Base-by-base conservation (phyloP, 495 filamentous ascomycete species). In the Viridothelium virens region DNA sequence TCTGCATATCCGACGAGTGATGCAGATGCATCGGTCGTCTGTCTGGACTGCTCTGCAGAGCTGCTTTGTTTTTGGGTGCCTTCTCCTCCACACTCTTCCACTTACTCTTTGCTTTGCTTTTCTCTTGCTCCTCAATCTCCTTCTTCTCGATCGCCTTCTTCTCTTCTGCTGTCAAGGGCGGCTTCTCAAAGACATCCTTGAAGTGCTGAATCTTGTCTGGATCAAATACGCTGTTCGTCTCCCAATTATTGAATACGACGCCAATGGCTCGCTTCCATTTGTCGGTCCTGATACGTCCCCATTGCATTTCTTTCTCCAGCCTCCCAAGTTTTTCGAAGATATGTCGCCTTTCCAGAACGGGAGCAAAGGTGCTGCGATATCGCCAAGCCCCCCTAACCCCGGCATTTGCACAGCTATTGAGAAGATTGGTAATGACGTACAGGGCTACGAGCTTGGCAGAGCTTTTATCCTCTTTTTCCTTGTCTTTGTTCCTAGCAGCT, bases 311-410 rank as follows among this genome's bases (percentile, higher is more conserved):
- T 69, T 89, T 87, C 37, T 92, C 86, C 63, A 97, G 81, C 66
- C 83, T 79, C 7, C 92, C 94, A 9, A 98, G 82, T 63, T 85
- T 80, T 70, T 91, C 91, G 70, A 98, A 97, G 1, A 90, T 86
- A 44, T 86, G 81, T 46, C 86, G 82, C 4, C 83, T 75, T 39
- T 85, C 85, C 7, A 98, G 79, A 0, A 87, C 85, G 0, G 79
- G 77, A 75, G 96, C 95, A 69, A 98, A 94, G 31, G 94, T 79
- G 71, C 90, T 87, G 25, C 93, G 84, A 71, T 94, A 97, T 50
- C 91, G 86, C 91, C 91, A 97, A 4, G 91, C 91, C 72, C 93
- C 89, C 0, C 91, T 83, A 41, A 96, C 89, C 0, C 91, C 91
- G 68, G 86, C 87, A 1, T 89, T 91, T 1, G 90, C 88, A 3